Conservation (phyloP, 805 yeast species). For the Candida montana region DNA sequence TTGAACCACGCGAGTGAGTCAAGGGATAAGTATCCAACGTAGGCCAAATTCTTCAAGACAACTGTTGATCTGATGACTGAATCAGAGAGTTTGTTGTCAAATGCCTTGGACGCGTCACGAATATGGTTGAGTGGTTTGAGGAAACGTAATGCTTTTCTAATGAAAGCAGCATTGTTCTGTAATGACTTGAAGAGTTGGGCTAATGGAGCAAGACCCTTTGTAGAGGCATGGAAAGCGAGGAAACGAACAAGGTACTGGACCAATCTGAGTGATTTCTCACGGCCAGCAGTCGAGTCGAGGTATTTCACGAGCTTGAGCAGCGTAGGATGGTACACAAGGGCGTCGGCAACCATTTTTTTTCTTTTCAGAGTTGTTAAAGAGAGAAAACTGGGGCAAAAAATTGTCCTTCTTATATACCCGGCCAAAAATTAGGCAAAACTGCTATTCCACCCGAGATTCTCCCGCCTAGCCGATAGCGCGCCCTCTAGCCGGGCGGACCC, state of each 20-base stretch:
- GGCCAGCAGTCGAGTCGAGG: constrained; percentile 63
- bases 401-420: neutral
- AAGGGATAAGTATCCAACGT: constrained; percentile 55
- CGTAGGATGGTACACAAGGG: constrained; percentile 70
- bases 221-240: constrained; percentile 53
- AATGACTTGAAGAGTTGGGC: constrained; percentile 48
- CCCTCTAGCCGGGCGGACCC: constrained; percentile 4
- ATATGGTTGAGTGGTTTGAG: constrained; percentile 75
- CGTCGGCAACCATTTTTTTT: constrained; percentile 56
- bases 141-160: constrained; percentile 80
- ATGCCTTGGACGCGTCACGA: constrained; percentile 60
- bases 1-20: constrained; percentile 59
- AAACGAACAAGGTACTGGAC: constrained; percentile 79
- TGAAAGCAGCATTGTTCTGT: constrained; percentile 56
- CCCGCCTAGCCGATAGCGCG: neutral
- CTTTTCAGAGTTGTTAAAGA: neutral
- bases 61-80: constrained; percentile 47
- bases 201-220: constrained; percentile 48
- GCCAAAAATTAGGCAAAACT: neutral
- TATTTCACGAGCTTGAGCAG: constrained; percentile 54
- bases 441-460: neutral
- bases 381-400: neutral
- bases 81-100: constrained; percentile 66
- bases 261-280: constrained; percentile 76
- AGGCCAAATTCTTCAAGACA: constrained; percentile 53